Evolutionary conservation across 2,329 filamentous ascomycete species (phyloP).

Genomic region (Phymatotrichopsis omnivora): DNA sequence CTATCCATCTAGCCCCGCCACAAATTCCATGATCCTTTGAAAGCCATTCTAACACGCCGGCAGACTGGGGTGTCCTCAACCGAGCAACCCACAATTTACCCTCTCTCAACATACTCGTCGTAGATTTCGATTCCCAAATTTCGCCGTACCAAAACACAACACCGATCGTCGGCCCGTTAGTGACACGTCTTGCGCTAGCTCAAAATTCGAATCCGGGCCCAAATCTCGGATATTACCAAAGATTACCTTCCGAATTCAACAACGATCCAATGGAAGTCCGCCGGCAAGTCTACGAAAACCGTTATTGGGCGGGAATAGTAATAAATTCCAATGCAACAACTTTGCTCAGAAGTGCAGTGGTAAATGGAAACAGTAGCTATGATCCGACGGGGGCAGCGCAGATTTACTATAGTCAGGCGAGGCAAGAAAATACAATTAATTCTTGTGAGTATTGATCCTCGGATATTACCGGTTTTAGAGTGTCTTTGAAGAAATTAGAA

Average conservation of each 20-base stretch:
- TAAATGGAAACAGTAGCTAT: constrained; percentile 47
- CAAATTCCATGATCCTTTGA: constrained; percentile 37
- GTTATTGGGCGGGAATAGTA: constrained; percentile 52
- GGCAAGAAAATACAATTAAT: constrained; percentile 47
- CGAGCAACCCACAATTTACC: constrained; percentile 42
- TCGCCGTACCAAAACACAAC: constrained; percentile 40
- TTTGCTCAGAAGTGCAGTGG: constrained; percentile 46
- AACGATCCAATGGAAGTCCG: constrained; percentile 48
- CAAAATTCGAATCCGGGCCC: constrained; percentile 36
- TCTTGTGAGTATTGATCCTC: constrained; percentile 47
- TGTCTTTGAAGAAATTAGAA: constrained; percentile 35
- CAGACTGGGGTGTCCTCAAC: constrained; percentile 49
- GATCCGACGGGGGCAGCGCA: constrained; percentile 51
- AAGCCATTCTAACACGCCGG: not conserved
- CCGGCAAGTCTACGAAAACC: constrained; percentile 48
- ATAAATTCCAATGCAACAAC: constrained; percentile 53
- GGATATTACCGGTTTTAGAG: no score
- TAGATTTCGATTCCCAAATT: constrained; percentile 47
- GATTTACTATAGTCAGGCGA: constrained; percentile 45
- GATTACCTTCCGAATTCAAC: constrained; percentile 43
- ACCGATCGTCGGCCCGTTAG: constrained; percentile 44
- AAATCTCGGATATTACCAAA: constrained; percentile 44
- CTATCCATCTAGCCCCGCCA: constrained; percentile 39
- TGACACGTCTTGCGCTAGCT: constrained; percentile 41
- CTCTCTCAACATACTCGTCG: constrained; percentile 46